Evolutionary conservation across 768 basidiomycete genomes (phyloP), one percentile per base, ranked within the genome.

Genomic region (Cyclocybe aegerita): DNA sequence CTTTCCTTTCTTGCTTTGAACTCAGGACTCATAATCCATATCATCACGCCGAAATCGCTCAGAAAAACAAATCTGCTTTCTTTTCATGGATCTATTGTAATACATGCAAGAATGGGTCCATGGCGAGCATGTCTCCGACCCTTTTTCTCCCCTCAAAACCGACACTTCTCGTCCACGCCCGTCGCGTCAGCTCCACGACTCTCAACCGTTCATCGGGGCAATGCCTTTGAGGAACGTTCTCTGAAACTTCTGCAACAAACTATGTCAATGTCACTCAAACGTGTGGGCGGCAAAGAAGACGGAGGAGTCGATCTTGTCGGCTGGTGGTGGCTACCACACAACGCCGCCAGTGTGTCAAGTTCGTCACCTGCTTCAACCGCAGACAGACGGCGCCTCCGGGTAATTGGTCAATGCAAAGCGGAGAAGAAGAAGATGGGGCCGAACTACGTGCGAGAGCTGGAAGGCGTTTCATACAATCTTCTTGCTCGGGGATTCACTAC

Each of bases 381-480:
- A 23, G 23, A 39, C 6, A 40, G 82, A 16, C 70, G 77, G 33
- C 76, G 90, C 1, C 59, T 95, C 3, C 85, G 93, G 46, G 78
- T 97, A 8, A 65, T 96, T 15, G 92, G 79, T 0, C 93, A 96
- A 61, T 97, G 94, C 73, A 97, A 97, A 74, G 92, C 92, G 0
- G 90, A 94, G 61, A 86, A 83, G 72, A 86, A 83, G 68, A 88
- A 87, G 63, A 66, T 85, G 34, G 79, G 89, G 3, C 92, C 93
- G 2, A 83, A 83, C 17, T 86, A 86, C 58, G 80, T 97, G 0
- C 82, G 94, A 31, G 94, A 97, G 64, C 76, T 95, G 70, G 94
- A 97, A 63, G 94, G 94, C n/a, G 93, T 94, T 9, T 68, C 87
- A 47, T 75, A 78, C 59, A 77, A 80, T 7, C 76, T 82, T 59